Percentiles rank a stretch among this genome's conserved stretches.
These are phyloP conservation scores for Prunus persica DNA, from an alignment of 306 rosid species.

Conservation along the genomic window Prunus_persica_NCBIv2 NC_034009.1:22357001-22357500, in stretches of 20 bases:
- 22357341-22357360: conserved; percentile 75
- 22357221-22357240: neutral
- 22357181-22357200: too few species aligned
- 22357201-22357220: neutral
- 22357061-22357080: neutral
- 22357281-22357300: conserved; percentile 60
- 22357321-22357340: conserved; percentile 87
- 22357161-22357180: neutral
- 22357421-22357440: neutral
- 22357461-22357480: neutral
- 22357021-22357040: neutral
- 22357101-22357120: neutral
- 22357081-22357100: neutral
- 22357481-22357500: too few species aligned
- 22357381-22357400: conserved; percentile 96
- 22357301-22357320: conserved; percentile 80
- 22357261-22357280: conserved; percentile 2
- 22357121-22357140: too few species aligned
- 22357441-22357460: neutral
- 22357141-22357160: too few species aligned
- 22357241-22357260: neutral
- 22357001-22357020: neutral
- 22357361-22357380: conserved; percentile 54
- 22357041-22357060: neutral
- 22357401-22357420: neutral